Evolutionary conservation across 2,329 filamentous ascomycete genomes (phyloP).

Genomic region (Zymoseptoria ardabiliae): DNA sequence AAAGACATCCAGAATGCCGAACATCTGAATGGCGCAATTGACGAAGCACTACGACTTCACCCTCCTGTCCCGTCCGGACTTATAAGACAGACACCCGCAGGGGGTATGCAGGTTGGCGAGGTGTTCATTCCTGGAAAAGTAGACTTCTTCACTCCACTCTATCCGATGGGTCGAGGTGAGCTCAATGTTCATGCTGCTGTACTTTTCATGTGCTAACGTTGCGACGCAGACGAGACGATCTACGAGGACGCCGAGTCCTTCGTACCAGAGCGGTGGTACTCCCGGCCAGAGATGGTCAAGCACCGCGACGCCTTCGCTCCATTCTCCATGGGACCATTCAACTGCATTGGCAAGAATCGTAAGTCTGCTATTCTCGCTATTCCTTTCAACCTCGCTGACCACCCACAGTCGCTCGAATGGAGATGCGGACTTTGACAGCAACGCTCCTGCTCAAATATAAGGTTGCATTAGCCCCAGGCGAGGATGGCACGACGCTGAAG

Average conservation of each 20-base stretch:
- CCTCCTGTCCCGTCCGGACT: slow-evolving; percentile 33
- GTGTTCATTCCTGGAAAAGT: neutral
- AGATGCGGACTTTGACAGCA: slow-evolving; percentile 28
- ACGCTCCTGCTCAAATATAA: slow-evolving; percentile 29
- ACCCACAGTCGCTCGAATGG: slow-evolving; percentile 28
- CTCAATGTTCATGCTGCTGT: neutral
- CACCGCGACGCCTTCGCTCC: slow-evolving; percentile 31
- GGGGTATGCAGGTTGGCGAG: slow-evolving; percentile 30
- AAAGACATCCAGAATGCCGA: slow-evolving; percentile 21
- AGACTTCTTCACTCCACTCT: slow-evolving; percentile 6
- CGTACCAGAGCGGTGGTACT: slow-evolving; percentile 32
- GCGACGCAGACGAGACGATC: slow-evolving; percentile 15
- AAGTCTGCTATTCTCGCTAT: neutral
- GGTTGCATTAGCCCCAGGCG: slow-evolving; percentile 28
- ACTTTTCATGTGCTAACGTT: neutral
- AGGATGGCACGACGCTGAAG: slow-evolving; percentile 26
- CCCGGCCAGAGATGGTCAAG: slow-evolving; percentile 29
- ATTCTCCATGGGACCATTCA: slow-evolving; percentile 27
- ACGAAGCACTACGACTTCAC: slow-evolving; percentile 36
- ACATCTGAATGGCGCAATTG: slow-evolving; percentile 35
- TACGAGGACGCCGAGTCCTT: slow-evolving; percentile 24
- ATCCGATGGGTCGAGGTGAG: slow-evolving; percentile 12
- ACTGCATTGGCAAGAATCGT: slow-evolving; percentile 31
- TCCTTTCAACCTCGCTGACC: neutral
- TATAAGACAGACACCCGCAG: slow-evolving; percentile 30